Evolutionary conservation across 1,139 yeast genomes (phyloP).

Genomic region (Lodderomyces elongisporus): DNA sequence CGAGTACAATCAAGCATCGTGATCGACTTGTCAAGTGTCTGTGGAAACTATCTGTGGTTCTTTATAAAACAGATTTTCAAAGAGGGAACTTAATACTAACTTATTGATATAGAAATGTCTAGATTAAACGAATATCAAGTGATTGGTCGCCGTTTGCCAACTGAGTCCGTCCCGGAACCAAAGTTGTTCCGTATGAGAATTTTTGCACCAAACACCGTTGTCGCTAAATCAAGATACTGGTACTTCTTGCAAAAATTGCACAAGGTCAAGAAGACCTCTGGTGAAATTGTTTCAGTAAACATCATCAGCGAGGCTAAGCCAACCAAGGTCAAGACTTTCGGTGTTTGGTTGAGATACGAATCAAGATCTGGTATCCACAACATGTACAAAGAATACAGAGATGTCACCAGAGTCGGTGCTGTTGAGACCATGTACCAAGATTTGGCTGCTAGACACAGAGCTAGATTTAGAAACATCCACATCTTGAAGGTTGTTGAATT

Average conservation of each 20-base stretch:
- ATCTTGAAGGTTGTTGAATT: constrained; percentile 98
- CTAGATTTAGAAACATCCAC: constrained; percentile 99
- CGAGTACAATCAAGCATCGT: too few species aligned
- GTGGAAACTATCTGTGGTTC: too few species aligned
- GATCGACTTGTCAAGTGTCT: too few species aligned
- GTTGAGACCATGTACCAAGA: constrained; percentile 99
- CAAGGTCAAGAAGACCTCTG: constrained; percentile 99
- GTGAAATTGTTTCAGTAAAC: constrained; percentile 96
- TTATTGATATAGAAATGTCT: too few species aligned
- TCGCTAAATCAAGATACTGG: constrained; percentile 99
- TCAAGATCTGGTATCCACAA: constrained; percentile 99
- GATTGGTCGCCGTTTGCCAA: constrained; percentile 99
- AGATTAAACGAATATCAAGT: constrained; percentile 99
- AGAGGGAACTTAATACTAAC: too few species aligned
- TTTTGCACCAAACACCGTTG: constrained; percentile 98
- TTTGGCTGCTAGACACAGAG: constrained; percentile 99
- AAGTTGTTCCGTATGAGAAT: constrained; percentile 99
- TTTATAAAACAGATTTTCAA: too few species aligned
- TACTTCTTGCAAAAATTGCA: constrained; percentile 98
- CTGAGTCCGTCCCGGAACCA: constrained; percentile 98
- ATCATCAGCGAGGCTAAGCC: constrained; percentile 92
- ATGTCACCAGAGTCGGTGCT: constrained; percentile 98
- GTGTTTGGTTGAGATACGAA: constrained; percentile 99
- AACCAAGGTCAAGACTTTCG: constrained; percentile 99
- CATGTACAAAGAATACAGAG: constrained; percentile 99